phyloP scores from a whole-genome alignment of 257 asterid genomes.

The Lycium barbarum region DNA sequence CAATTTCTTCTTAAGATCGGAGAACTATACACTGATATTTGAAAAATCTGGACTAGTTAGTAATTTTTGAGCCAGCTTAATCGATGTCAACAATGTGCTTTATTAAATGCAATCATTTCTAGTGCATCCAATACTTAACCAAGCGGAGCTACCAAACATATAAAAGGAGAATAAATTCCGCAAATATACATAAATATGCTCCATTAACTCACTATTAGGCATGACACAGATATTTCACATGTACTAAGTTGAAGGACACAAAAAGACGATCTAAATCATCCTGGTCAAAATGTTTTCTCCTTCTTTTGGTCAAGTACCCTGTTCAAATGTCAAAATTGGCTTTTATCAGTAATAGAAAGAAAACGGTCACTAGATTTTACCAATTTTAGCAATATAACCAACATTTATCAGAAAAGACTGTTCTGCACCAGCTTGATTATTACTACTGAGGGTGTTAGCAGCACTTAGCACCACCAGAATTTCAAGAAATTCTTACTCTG shows the following conservation, averaged over 20 bases:
- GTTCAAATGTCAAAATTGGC: background rate
- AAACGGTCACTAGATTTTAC: background rate
- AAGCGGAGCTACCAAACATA: background rate
- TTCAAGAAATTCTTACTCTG: conserved; percentile 64
- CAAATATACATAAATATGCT: background rate
- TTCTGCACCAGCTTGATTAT: background rate
- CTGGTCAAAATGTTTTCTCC: background rate
- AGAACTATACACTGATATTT: background rate
- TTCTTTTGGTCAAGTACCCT: background rate
- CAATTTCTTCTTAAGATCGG: background rate
- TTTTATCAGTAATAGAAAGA: background rate
- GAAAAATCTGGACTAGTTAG: background rate
- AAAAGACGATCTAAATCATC: background rate
- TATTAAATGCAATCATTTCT: background rate
- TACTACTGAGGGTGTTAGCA: conserved; percentile 1
- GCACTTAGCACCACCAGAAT: background rate
- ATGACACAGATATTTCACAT: background rate
- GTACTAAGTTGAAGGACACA: background rate
- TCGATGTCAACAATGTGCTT: background rate
- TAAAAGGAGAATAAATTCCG: background rate
- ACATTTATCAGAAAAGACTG: background rate
- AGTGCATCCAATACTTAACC: background rate
- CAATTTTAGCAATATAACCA: background rate
- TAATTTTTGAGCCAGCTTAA: background rate
- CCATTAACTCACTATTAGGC: background rate